Evolutionary conservation across 2,329 filamentous ascomycete species (phyloP).

Genomic region (Knufia fluminis): DNA sequence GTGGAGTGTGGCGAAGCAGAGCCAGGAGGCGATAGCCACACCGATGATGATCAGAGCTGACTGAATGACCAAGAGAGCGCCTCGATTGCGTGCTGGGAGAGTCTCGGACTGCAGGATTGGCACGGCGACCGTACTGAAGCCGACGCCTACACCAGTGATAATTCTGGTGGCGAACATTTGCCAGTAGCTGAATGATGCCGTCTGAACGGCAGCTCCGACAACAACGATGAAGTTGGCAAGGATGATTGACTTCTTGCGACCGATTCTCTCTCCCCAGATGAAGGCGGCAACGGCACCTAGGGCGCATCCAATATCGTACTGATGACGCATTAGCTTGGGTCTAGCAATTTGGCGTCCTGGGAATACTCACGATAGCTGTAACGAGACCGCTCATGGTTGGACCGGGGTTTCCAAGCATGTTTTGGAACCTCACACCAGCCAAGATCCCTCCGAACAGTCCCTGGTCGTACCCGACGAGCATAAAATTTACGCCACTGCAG

Average conservation of each 20-base stretch:
- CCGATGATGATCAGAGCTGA: conserved; percentile 13
- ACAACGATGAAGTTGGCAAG: conserved; percentile 34
- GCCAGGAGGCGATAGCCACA: conserved; percentile 12
- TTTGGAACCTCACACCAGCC: conserved; percentile 23
- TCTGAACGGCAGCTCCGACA: conserved; percentile 38
- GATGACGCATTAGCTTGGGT: too few species aligned
- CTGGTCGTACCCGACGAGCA: conserved; percentile 38
- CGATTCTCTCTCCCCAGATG: conserved; percentile 34
- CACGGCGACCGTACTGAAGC: conserved; percentile 28
- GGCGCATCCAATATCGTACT: conserved; percentile 40
- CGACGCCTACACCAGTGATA: conserved; percentile 35
- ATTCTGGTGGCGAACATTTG: conserved; percentile 39
- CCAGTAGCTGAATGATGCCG: conserved; percentile 31
- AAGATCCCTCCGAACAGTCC: conserved; percentile 29
- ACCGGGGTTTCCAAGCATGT: conserved; percentile 25
- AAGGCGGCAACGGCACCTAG: conserved; percentile 14
- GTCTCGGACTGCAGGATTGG: conserved; percentile 38
- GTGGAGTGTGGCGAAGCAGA: conserved; percentile 13
- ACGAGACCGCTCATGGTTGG: conserved; percentile 43
- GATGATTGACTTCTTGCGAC: conserved; percentile 34
- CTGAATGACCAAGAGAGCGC: conserved; percentile 29
- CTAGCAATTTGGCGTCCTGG: too few species aligned
- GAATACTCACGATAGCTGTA: conserved; percentile 42
- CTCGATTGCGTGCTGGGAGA: conserved; percentile 33
- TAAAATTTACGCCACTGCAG: conserved; percentile 30